Percentiles rank a stretch among this genome's conserved stretches.
These are phyloP conservation scores for Aspergillus ochraceus DNA, from an alignment of 2,329 filamentous ascomycete genomes.

Conservation along the genomic window DNA sequence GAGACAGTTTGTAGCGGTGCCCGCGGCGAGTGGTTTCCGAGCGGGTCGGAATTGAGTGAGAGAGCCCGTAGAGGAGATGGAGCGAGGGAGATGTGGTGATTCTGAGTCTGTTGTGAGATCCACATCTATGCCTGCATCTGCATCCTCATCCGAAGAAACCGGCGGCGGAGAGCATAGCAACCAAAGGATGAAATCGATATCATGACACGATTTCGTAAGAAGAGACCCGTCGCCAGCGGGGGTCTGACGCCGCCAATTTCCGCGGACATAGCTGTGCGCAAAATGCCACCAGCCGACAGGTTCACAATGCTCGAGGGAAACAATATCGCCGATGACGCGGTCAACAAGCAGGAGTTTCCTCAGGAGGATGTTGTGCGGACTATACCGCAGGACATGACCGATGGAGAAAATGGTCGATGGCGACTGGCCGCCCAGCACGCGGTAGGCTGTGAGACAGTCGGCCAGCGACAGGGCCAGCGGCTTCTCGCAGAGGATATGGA, in stretches of 20 bases:
- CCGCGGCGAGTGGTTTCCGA: slow-evolving; percentile 74
- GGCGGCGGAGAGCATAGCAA: slow-evolving; percentile 71
- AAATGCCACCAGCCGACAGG: slow-evolving; percentile 98
- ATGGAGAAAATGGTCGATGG: slow-evolving; percentile 70
- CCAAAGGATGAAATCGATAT: slow-evolving; percentile 92
- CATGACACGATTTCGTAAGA: slow-evolving; percentile 93
- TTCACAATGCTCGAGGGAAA: slow-evolving; percentile 88
- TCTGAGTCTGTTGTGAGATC: slow-evolving; percentile 21
- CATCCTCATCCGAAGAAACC: slow-evolving; percentile 1
- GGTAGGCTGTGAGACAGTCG: slow-evolving; percentile 74
- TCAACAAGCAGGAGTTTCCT: slow-evolving; percentile 75
- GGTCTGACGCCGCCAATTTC: slow-evolving; percentile 86
- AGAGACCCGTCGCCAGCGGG: slow-evolving; percentile 72
- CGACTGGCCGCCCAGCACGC: slow-evolving; percentile 23
- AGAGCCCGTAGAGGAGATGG: slow-evolving; percentile 72
- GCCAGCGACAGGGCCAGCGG: slow-evolving; percentile 77
- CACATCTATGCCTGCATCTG: neutral
- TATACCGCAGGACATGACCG: slow-evolving; percentile 91
- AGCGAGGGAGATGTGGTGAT: slow-evolving; percentile 70
- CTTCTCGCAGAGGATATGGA: slow-evolving; percentile 96
- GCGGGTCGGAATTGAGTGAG: slow-evolving; percentile 74
- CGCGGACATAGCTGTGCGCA: slow-evolving; percentile 81
- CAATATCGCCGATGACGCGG: slow-evolving; percentile 75
- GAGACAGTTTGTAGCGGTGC: slow-evolving; percentile 80
- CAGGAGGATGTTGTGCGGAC: slow-evolving; percentile 84